phyloP scores from a whole-genome alignment of 352 stramenopile species.

The Paralagenidium karlingii region DNA sequence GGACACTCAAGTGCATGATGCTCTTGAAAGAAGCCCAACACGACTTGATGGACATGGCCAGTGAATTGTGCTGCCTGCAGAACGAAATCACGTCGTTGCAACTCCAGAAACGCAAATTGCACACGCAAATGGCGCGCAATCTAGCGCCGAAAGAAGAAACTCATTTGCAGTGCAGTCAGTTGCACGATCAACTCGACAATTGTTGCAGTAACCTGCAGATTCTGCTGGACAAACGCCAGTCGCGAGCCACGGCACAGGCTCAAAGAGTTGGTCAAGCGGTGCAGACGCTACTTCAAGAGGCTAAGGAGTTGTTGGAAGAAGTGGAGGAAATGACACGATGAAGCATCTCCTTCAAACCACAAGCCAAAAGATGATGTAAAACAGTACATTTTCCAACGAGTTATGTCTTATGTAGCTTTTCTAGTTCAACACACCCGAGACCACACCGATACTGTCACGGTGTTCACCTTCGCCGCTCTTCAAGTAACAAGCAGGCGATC shows the following conservation, averaged over 20 bases:
- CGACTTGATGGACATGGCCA: conserved; percentile 40
- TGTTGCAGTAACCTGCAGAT: no score
- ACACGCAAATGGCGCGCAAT: conserved; percentile 39
- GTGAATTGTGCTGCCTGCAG: conserved; percentile 41
- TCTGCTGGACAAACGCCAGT: no score
- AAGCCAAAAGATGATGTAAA: no score
- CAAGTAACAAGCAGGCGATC: conserved; percentile 21
- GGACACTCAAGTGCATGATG: conserved; percentile 55
- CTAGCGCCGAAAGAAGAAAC: conserved; percentile 32
- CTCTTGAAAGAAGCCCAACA: conserved; percentile 48
- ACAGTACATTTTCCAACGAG: no score
- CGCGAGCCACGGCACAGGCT: no score
- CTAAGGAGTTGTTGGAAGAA: no score
- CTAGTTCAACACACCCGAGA: conserved; percentile 2
- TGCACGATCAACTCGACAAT: no score
- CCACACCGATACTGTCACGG: conserved; percentile 3
- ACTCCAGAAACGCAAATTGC: conserved; percentile 11
- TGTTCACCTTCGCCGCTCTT: conserved; percentile 7
- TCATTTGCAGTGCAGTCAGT: conserved; percentile 21
- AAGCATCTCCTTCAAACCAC: no score
- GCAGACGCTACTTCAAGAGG: no score
- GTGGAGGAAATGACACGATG: no score
- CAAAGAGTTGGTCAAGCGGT: no score
- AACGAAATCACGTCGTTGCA: conserved; percentile 44
- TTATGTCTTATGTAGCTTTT: conserved; percentile 1